Evolutionary conservation across 1,139 yeast genomes (phyloP).

Genomic region (Yamadazyma dendronema): DNA sequence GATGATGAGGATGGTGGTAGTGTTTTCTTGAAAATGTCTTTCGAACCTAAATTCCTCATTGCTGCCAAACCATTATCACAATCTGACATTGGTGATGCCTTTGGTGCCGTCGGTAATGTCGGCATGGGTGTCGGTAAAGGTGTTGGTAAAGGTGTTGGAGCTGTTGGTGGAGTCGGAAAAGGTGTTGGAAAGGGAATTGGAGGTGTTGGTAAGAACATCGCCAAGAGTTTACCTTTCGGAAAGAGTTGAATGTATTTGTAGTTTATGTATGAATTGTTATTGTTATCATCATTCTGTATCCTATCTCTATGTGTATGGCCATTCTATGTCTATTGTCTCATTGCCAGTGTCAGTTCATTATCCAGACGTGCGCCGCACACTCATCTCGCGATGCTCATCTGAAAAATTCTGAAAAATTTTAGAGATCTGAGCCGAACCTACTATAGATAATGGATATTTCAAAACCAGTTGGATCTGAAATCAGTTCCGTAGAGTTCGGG

Average conservation of each 20-base stretch:
- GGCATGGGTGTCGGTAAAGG: constrained; percentile 51
- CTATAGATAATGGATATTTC: constrained; percentile 75
- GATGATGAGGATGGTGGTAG: constrained; percentile 64
- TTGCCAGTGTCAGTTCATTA: too few species aligned
- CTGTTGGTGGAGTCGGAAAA: constrained; percentile 28
- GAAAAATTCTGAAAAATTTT: constrained; percentile 10
- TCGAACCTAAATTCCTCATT: constrained; percentile 69
- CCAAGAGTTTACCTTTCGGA: constrained; percentile 35
- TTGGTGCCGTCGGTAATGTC: constrained; percentile 30
- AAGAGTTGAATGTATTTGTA: constrained; percentile 5
- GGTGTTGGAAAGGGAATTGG: constrained; percentile 49
- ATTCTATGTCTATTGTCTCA: too few species aligned
- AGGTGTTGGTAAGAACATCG: constrained; percentile 40
- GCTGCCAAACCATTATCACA: constrained; percentile 37
- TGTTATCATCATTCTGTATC: too few species aligned
- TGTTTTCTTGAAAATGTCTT: constrained; percentile 55
- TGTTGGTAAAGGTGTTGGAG: constrained; percentile 35
- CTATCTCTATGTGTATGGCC: too few species aligned
- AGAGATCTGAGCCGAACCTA: not conserved
- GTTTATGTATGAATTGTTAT: constrained; percentile 1
- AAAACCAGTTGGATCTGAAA: constrained; percentile 93
- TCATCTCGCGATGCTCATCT: constrained; percentile 11
- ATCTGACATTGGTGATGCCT: constrained; percentile 44
- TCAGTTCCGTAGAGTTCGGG: constrained; percentile 89
- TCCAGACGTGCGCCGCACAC: not conserved